Evolutionary conservation across 768 basidiomycete genomes (phyloP).

Genomic region (Rhodotorula graminis): DNA sequence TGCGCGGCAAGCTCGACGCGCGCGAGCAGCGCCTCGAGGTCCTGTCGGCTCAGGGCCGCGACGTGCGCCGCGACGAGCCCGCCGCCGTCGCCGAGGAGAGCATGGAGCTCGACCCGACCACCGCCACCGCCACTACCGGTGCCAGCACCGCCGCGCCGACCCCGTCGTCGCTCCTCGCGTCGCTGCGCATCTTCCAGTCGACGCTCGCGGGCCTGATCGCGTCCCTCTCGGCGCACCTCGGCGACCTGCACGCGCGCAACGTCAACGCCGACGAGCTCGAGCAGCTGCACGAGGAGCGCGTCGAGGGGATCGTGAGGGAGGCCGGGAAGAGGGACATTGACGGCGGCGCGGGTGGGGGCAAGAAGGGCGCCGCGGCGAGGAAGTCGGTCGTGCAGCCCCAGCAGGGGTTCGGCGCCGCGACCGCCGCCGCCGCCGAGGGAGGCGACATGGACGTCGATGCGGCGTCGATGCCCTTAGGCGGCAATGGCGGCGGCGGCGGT

Average conservation of each 20-base stretch:
- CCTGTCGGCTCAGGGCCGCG: slow-evolving; percentile 86
- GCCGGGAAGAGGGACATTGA: not conserved
- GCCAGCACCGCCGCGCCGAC: slow-evolving; percentile 46
- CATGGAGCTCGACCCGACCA: slow-evolving; percentile 52
- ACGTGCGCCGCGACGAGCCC: slow-evolving; percentile 56
- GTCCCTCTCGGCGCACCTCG: slow-evolving; percentile 68
- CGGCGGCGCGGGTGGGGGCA: not conserved
- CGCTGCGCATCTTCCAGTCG: slow-evolving; percentile 53
- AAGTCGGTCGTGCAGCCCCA: not conserved
- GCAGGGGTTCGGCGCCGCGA: too few species aligned
- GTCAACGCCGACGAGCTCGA: slow-evolving; percentile 18
- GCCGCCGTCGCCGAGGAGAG: slow-evolving; percentile 62
- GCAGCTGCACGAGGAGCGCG: not conserved
- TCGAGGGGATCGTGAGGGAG: not conserved
- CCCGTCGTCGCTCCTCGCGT: not conserved
- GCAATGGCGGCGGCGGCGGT: not conserved
- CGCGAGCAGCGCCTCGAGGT: slow-evolving; percentile 83
- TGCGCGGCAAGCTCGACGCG: slow-evolving; percentile 89
- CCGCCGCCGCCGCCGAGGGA: too few species aligned
- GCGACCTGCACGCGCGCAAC: slow-evolving; percentile 48
- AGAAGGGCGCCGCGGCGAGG: not conserved
- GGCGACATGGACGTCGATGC: not conserved
- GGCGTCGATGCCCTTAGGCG: not conserved
- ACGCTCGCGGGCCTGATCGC: slow-evolving; percentile 57
- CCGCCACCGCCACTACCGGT: slow-evolving; percentile 55